Base-by-base conservation (phyloP, 2,329 filamentous ascomycete genomes). In the Diplodia sapinea region DNA sequence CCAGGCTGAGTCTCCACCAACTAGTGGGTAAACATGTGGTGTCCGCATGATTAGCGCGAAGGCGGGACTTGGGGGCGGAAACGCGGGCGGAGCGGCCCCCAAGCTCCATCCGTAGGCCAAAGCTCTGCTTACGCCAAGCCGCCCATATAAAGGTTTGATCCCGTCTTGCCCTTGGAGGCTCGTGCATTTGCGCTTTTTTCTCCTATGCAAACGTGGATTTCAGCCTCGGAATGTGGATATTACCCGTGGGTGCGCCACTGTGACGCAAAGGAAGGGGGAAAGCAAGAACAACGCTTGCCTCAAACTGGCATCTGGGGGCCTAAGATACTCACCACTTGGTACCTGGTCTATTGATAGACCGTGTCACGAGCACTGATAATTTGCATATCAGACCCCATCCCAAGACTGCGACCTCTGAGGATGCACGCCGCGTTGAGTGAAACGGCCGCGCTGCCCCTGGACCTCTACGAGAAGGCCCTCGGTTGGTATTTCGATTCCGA, bases 391-490 rank as follows among this genome's bases (percentile, higher is more conserved):
- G 15, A 11, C 13, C 43, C 43, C 43, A n/a, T 47, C 43, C 43
- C 43, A 47, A n/a, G 17, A 47, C 13, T 47, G 43, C 43, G 20
- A 7, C 3, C 43, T 20, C 17, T 7, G n/a, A 47, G 20, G n/a
- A 47, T 47, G 43, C 43, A 47, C 43, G 17, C 43, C n/a, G 43
- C 43, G 4, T 47, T 47, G 9, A n/a, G 43, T 11, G 43, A 47
- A 8, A 20, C 17, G n/a, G 17, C 17, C 7, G 17, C 43, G 8
- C n/a, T 47, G 8, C 51, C 49, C 70, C 50, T 54, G 62, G 72
- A 74, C 47, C 71, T 73, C 33, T 70, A 70, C 36, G 54, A 59
- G 2, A 31, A 40, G 26, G 36, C 72, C 11, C 71, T 70, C 26
- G 65, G 68, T 13, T 71, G 68, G 68, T 69, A 74, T n/a, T 69